Base-by-base conservation (phyloP, 1,284 basidiomycete genomes). In the Heterobasidion irregulare region DNA sequence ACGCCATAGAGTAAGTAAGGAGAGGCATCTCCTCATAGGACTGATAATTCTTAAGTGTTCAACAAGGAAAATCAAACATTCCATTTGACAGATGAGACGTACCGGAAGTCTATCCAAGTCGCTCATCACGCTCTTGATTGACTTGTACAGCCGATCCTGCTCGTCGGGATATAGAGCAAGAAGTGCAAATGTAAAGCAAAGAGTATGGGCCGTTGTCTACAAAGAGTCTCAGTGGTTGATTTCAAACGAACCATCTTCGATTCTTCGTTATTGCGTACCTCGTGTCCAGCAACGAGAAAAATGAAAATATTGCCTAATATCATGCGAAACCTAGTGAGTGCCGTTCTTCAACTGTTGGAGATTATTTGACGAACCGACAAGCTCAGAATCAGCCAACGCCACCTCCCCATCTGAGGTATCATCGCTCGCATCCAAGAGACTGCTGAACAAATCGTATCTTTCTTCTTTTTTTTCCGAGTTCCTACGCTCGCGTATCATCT, bases 231-330 rank as follows among this genome's bases (percentile, higher is more conserved):
- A 66, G 65, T 65, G 68, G 50, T 44, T 36, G 36, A 16, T 5
- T 34, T 44, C 35, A 33, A 18, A 12, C 46, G 38, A 18, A 32
- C 6, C 9, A 15, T 58, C 63, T 33, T 36, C 18, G 48, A 7
- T 9, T 18, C 18, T 18, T 18, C 18, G 18, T 18, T 6, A 33
- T 32, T 9, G 12, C 34, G 4, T 57, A 80, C 80, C 70, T 84
- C 82, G 59, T 84, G 80, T 7, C 82, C 82, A 47, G 82, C 83
- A 34, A 84, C 61, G 41, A 84, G 63, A 58, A 82, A 80, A 13
- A 82, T 73, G 59, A 79, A 82, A 19, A 81, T 75, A 61, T 84
- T 83, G 4, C 77, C 80, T 81, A 54, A 7, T 18, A 41, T 41
- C 3, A 10, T 3, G 10, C 38, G 6, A 41, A 41, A n/a, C 12